These are phyloP conservation scores for Aspergillus fischeri DNA, from an alignment of 2,329 filamentous ascomycete genomes.

Conservation along the genomic window DNA sequence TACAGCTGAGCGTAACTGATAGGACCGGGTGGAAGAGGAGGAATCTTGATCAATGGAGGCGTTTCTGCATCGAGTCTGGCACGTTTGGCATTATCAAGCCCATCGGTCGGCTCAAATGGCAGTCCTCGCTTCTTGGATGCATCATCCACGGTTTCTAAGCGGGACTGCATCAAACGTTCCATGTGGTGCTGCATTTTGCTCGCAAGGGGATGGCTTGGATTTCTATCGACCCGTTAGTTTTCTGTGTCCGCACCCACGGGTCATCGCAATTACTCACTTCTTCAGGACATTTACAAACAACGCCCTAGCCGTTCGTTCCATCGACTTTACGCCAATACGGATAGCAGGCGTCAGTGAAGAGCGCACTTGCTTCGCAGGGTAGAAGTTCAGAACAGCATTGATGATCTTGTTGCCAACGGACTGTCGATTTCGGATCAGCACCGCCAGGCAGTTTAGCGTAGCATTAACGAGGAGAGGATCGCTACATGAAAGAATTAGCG, in stretches of 20 bases:
- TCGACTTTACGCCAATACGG: slow-evolving; percentile 81
- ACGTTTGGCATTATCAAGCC: slow-evolving; percentile 73
- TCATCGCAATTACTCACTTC: slow-evolving; percentile 50
- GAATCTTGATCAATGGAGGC: slow-evolving; percentile 51
- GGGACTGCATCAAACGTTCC: slow-evolving; percentile 73
- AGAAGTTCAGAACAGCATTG: slow-evolving; percentile 82
- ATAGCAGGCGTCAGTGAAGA: slow-evolving; percentile 72
- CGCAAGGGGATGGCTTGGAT: slow-evolving; percentile 71
- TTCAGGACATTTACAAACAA: slow-evolving; percentile 79
- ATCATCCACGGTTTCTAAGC: slow-evolving; percentile 76
- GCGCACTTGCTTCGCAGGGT: slow-evolving; percentile 76
- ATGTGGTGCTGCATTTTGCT: slow-evolving; percentile 82
- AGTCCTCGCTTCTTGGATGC: slow-evolving; percentile 69
- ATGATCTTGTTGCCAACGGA: slow-evolving; percentile 80
- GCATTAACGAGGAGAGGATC: slow-evolving; percentile 86
- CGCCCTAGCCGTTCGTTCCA: slow-evolving; percentile 88
- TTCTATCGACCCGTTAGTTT: slow-evolving; percentile 49
- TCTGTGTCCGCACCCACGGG: background rate
- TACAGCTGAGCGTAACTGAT: slow-evolving; percentile 80
- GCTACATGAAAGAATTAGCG: slow-evolving; percentile 43
- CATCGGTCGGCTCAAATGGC: slow-evolving; percentile 66
- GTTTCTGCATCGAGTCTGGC: slow-evolving; percentile 62
- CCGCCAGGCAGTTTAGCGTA: slow-evolving; percentile 81
- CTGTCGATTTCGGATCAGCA: slow-evolving; percentile 76
- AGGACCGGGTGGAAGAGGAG: slow-evolving; percentile 69